Conservation (phyloP, 208 protist genomes). For the Naegleria fowleri region DNA sequence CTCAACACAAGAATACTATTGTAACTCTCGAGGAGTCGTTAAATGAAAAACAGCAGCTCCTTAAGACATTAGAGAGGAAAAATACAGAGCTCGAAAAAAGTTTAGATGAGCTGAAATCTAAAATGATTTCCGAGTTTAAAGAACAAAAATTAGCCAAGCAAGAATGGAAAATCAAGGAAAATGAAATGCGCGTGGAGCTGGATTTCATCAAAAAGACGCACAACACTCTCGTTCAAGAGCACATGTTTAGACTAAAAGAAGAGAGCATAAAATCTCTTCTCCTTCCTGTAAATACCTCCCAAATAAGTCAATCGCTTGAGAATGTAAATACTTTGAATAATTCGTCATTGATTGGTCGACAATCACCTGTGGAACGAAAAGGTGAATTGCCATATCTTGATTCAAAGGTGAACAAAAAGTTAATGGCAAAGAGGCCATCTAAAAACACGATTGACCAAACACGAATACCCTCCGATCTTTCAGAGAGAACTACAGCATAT, state of each 20-base stretch:
- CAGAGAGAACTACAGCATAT: not conserved
- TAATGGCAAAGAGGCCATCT: not conserved
- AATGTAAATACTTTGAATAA: not conserved
- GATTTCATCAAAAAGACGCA: not conserved
- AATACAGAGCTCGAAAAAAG: not conserved
- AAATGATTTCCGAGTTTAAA: not conserved
- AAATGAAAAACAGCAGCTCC: too few relatives aligned
- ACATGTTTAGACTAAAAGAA: not conserved
- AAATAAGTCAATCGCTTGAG: not conserved
- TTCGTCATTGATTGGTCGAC: too few relatives aligned
- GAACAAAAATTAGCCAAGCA: not conserved
- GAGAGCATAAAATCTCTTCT: not conserved
- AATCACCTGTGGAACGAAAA: not conserved
- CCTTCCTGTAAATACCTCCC: not conserved
- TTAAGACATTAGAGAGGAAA: not conserved
- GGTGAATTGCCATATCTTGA: not conserved
- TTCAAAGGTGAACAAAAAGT: not conserved
- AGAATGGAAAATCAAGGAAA: slow-evolving; percentile 1
- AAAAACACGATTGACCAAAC: not conserved
- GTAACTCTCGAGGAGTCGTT: not conserved
- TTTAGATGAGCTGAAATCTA: not conserved
- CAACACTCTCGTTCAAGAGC: not conserved
- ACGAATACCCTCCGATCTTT: not conserved
- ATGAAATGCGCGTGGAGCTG: not conserved
- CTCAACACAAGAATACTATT: not conserved